Evolutionary conservation across 2,329 filamentous ascomycete genomes (phyloP), one percentile per base, ranked within the genome.

Genomic region (Paecilomyces sp.): DNA sequence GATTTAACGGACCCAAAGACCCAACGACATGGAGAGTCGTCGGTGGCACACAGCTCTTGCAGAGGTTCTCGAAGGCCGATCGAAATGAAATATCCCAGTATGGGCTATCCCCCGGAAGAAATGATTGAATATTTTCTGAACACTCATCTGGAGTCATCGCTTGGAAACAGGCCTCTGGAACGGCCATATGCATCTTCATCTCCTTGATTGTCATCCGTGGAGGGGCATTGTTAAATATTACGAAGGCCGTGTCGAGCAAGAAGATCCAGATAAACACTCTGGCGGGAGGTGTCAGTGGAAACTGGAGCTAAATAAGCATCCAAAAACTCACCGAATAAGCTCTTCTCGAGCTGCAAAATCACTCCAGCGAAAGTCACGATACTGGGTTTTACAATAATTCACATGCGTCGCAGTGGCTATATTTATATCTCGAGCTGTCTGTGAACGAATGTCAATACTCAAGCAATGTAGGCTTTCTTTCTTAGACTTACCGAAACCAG

Each of bases 141-240:
- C 74, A 77, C 30, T 71, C 60, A 18, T 71, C 67, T 3, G 70
- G 66, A 0, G 70, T 69, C 1, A 56, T 11, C 2, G 74, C 74
- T 60, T 77, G 73, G 59, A 77, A 77, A 60, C 74, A 76, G 2
- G 67, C 61, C 62, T 76, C 75, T 0, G 74, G 68, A 12, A 63
- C 65, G 9, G 71, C 71, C 64, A 73, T 65, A 53, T 71, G 66
- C 64, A 75, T 74, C 33, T 67, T 72, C 71, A 76, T 73, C 60
- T 77, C 75, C 56, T 72, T 72, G 51, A 75, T 70, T 0, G 74
- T 70, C 69, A 77, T 72, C 12, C 75, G 67, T n/a, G 74, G 74
- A 0, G 75, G 75, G 0, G 73, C 60, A 41, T 77, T 77, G 64
- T 77, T 76, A 64, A 77, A 77, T 12, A 75, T 76, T 30, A 75